Evolutionary conservation across 495 filamentous ascomycete species (phyloP).

Genomic region (Penicillium daleae): DNA sequence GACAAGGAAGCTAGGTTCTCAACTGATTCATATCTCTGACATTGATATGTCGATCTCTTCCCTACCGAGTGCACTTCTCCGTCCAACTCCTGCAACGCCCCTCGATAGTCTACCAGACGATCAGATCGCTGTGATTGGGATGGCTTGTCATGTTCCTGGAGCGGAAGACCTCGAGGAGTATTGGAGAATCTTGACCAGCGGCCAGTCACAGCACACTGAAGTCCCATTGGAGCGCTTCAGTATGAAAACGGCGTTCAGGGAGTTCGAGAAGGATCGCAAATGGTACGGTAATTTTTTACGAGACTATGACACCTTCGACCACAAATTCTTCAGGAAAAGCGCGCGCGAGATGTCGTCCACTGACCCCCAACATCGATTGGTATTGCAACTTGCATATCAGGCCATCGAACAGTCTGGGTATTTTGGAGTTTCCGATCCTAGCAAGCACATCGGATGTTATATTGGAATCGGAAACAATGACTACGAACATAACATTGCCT

Average conservation of each 20-base stretch:
- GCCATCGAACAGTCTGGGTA: constrained; percentile 49
- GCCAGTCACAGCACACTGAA: constrained; percentile 28
- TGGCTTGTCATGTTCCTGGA: too few species aligned
- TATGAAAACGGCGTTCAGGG: constrained; percentile 38
- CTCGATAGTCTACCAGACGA: too few species aligned
- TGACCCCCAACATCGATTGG: constrained; percentile 56
- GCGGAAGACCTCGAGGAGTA: too few species aligned
- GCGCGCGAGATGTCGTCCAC: constrained; percentile 50
- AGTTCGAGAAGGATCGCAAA: constrained; percentile 29
- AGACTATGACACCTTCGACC: constrained; percentile 52
- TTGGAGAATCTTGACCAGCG: too few species aligned
- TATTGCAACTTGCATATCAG: constrained; percentile 54
- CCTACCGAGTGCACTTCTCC: too few species aligned
- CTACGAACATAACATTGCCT: constrained; percentile 40
- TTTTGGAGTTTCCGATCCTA: constrained; percentile 14
- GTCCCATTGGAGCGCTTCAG: constrained; percentile 41
- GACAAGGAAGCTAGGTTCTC: too few species aligned
- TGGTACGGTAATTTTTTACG: constrained; percentile 54
- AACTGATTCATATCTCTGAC: too few species aligned
- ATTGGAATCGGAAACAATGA: constrained; percentile 36
- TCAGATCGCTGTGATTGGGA: too few species aligned
- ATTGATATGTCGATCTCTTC: too few species aligned
- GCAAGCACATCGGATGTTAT: constrained; percentile 30
- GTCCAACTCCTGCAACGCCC: too few species aligned
- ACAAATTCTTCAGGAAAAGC: constrained; percentile 53